phyloP scores from a whole-genome alignment of 345 rosid species.

The Corchorus capsularis region DNA sequence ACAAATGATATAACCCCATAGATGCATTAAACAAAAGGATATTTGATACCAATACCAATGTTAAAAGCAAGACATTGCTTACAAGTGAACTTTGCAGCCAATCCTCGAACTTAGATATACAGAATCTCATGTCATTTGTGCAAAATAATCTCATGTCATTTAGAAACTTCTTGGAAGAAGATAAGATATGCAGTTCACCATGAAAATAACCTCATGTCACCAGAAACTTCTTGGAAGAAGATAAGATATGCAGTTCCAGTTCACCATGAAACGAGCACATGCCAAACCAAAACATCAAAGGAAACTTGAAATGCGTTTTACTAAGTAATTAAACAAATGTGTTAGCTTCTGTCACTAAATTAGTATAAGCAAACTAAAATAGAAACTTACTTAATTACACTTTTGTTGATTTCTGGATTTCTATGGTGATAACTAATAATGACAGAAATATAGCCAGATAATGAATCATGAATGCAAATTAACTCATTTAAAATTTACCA shows the following conservation, averaged over 20 bases:
- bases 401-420: neutral
- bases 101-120: neutral
- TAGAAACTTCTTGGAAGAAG: too few species aligned
- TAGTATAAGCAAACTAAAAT: neutral
- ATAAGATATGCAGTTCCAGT: neutral
- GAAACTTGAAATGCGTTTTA: too few species aligned
- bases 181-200: neutral
- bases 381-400: neutral
- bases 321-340: too few species aligned
- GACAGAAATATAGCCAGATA: too few species aligned
- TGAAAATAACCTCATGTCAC: neutral
- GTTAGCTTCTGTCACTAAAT: neutral
- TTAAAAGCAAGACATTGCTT: neutral
- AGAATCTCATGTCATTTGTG: neutral
- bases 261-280: neutral
- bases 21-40: neutral
- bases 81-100: neutral
- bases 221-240: too few species aligned
- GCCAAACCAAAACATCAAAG: neutral
- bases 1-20: neutral
- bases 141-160: too few species aligned
- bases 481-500: neutral
- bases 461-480: neutral
- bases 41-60: neutral
- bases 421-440: too few species aligned